phyloP scores from a whole-genome alignment of 306 rosid genomes.

The Lathyrus sativus region DNA sequence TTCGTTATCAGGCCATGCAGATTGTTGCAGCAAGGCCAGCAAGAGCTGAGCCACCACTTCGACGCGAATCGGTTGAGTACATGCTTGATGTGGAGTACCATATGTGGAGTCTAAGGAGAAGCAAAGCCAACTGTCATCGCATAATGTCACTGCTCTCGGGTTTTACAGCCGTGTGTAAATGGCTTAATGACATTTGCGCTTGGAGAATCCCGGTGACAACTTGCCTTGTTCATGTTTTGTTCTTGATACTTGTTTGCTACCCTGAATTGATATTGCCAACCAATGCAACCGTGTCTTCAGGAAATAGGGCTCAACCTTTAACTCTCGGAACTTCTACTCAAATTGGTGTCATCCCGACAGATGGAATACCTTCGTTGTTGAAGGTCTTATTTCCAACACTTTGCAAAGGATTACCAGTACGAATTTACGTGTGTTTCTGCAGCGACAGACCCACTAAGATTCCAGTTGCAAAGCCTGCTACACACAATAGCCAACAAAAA shows the following conservation, averaged over 20 bases:
- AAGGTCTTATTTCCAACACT: slow-evolving; percentile 80
- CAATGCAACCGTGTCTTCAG: slow-evolving; percentile 64
- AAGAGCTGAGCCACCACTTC: slow-evolving; percentile 87
- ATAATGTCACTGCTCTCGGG: slow-evolving; percentile 75
- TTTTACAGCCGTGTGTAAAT: slow-evolving; percentile 55
- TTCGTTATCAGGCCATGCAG: slow-evolving; percentile 85
- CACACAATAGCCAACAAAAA: too few species aligned
- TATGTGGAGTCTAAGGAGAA: slow-evolving; percentile 86
- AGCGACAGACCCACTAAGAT: too few species aligned
- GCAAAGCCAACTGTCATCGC: slow-evolving; percentile 84
- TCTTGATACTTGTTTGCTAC: slow-evolving; percentile 78
- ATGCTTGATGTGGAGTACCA: slow-evolving; percentile 90
- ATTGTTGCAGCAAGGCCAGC: slow-evolving; percentile 71
- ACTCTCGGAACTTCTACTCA: slow-evolving; percentile 88
- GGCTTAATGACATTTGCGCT: slow-evolving; percentile 72
- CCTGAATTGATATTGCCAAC: slow-evolving; percentile 89
- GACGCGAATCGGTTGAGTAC: slow-evolving; percentile 83
- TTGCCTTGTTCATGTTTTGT: slow-evolving; percentile 79
- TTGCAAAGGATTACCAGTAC: slow-evolving; percentile 76
- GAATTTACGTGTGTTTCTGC: too few species aligned
- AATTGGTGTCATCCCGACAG: slow-evolving; percentile 95
- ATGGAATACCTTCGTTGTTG: slow-evolving; percentile 94
- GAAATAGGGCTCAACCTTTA: slow-evolving; percentile 74
- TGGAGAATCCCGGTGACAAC: slow-evolving; percentile 91
- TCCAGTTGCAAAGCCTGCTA: too few species aligned